phyloP scores from a whole-genome alignment of 805 yeast species.

The Yamadazyma akitaensis region DNA sequence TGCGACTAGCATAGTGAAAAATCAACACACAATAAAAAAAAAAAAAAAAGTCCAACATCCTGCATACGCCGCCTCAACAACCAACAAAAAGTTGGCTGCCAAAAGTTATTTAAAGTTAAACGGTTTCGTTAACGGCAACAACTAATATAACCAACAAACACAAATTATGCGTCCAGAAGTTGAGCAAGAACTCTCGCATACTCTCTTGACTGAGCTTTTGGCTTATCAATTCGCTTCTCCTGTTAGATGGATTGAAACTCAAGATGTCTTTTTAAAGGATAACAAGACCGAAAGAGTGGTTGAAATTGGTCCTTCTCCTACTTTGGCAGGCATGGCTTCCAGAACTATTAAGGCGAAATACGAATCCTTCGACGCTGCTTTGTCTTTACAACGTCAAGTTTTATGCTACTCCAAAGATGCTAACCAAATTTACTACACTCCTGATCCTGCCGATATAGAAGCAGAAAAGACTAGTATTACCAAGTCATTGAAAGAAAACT shows the following conservation, averaged over 20 bases:
- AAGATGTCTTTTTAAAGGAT: slow-evolving; percentile 92
- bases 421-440: slow-evolving; percentile 93
- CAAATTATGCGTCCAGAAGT: slow-evolving; percentile 80
- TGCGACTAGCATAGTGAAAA: too few relatives aligned
- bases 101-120: slow-evolving; percentile 4
- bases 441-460: slow-evolving; percentile 61
- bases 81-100: slow-evolving; percentile 5
- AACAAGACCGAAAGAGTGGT: slow-evolving; percentile 96
- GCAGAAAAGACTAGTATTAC: slow-evolving; percentile 14
- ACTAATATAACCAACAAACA: not conserved
- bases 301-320: slow-evolving; percentile 98
- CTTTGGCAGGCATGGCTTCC: slow-evolving; percentile 97
- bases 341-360: slow-evolving; percentile 94
- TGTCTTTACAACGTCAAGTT: slow-evolving; percentile 89
- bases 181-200: slow-evolving; percentile 96
- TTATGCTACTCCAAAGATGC: slow-evolving; percentile 94
- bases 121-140: not conserved
- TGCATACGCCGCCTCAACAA: slow-evolving; percentile 4
- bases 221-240: slow-evolving; percentile 99
- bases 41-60: slow-evolving; percentile 2
- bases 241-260: slow-evolving; percentile 99
- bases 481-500: slow-evolving; percentile 22
- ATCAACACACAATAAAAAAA: too few relatives aligned
- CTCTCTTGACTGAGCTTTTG: slow-evolving; percentile 87
- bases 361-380: slow-evolving; percentile 97